Percentiles rank a stretch among this genome's conserved stretches.
Evolutionary conservation across 2,329 filamentous ascomycete species (phyloP).

Genomic region (Tolypocladium pustulatum): DNA sequence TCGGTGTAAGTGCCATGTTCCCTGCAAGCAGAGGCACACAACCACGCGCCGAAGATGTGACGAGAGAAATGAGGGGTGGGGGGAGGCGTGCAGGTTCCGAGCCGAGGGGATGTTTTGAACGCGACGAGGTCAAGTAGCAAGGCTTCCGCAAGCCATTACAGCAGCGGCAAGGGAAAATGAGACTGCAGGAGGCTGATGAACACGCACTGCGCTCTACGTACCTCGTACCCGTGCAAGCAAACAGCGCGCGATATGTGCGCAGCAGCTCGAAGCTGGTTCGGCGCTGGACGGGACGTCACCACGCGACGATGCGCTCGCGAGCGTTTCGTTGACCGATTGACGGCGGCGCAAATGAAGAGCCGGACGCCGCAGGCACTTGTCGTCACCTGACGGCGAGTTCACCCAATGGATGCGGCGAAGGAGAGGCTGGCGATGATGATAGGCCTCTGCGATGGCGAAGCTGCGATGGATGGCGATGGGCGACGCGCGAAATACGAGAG

Average conservation of each 20-base stretch:
- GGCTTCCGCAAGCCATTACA: not conserved
- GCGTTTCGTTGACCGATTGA: constrained; percentile 13
- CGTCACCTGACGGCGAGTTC: constrained; percentile 40
- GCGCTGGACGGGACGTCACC: not conserved
- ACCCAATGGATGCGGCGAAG: constrained; percentile 37
- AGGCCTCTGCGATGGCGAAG: constrained; percentile 35
- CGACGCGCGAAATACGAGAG: constrained; percentile 24
- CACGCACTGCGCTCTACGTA: constrained; percentile 1
- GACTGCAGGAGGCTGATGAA: constrained; percentile 2
- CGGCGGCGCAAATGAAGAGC: constrained; percentile 13
- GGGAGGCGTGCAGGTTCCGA: constrained; percentile 3
- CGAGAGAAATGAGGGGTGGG: constrained; percentile 3
- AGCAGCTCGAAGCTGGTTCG: constrained; percentile 1
- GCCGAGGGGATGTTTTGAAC: constrained; percentile 1
- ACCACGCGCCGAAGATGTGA: not conserved
- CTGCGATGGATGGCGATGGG: constrained; percentile 21
- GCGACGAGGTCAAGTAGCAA: not conserved
- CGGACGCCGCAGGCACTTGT: constrained; percentile 20
- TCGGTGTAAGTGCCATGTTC: constrained; percentile 13
- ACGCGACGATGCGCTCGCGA: constrained; percentile 8
- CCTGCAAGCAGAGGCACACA: not conserved
- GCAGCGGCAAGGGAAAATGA: constrained; percentile 1
- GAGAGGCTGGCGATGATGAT: constrained; percentile 36
- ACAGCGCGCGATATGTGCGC: not conserved
- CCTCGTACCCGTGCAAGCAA: not conserved